These are phyloP conservation scores for Fusarium sp. DNA, from an alignment of 2,329 filamentous ascomycete species.

Conservation along the genomic window DNA sequence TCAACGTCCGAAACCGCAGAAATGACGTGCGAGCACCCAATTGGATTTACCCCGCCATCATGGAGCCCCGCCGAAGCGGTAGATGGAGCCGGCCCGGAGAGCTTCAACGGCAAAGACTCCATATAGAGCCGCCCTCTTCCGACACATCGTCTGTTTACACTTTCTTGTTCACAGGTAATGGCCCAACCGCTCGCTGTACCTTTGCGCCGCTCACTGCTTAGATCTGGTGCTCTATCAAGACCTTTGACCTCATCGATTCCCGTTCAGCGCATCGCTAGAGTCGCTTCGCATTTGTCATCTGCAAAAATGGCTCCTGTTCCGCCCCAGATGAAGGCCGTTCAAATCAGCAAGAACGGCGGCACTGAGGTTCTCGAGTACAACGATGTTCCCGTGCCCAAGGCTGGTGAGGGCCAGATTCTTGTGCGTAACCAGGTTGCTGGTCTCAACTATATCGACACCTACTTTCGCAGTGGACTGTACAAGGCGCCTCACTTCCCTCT, in stretches of 20 bases:
- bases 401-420: constrained; percentile 79
- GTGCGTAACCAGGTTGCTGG: constrained; percentile 86
- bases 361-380: constrained; percentile 80
- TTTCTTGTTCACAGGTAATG: constrained; percentile 25
- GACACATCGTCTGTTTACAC: constrained; percentile 1
- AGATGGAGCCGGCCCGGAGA: constrained; percentile 20
- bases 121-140: constrained; percentile 5
- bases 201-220: constrained; percentile 40
- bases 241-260: constrained; percentile 8
- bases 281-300: constrained; percentile 24
- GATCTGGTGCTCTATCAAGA: constrained; percentile 21
- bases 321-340: constrained; percentile 78
- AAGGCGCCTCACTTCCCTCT: constrained; percentile 75
- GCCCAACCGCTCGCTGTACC: constrained; percentile 25
- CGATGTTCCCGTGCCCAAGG: constrained; percentile 77
- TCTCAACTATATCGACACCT: constrained; percentile 92
- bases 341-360: constrained; percentile 75
- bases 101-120: constrained; percentile 2
- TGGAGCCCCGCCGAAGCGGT: constrained; percentile 32
- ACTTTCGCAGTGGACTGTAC: constrained; percentile 91
- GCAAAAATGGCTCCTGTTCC: constrained; percentile 80
- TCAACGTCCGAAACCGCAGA: constrained; percentile 4
- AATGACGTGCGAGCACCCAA: constrained; percentile 25
- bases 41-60: constrained; percentile 48
- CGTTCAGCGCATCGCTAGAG: constrained; percentile 18